Base-by-base conservation (phyloP, 2,329 filamentous ascomycete genomes). In the Colletotrichum sp. region DNA sequence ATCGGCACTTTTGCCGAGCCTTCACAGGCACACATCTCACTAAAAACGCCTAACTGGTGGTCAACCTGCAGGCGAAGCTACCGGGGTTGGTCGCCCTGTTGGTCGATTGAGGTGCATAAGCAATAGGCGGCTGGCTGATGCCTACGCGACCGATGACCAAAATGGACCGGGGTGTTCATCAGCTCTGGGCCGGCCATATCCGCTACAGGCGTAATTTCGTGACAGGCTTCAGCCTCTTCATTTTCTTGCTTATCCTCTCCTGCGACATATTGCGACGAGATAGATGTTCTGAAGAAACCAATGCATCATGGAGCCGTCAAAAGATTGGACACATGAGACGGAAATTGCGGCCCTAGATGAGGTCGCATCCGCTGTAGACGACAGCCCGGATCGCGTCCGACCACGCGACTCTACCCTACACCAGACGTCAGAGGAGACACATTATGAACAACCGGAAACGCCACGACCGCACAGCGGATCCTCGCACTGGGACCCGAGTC, bases 401-500 rank as follows among this genome's bases (percentile, higher is more conserved):
- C 55, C 36, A 12, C 57, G n/a, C 18, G 39, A 43, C n/a, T 55
- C 66, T 3, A 18, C 52, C 4, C 65, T 72, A 7, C 61, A 55
- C 21, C 43, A 55, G 24, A 36, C 65, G 3, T 71, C 71, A 5
- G 71, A 67, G 6, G 65, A 74, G 18, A 67, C 71, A 12, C 59
- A 67, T 12, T 52, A 57, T 24, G 43, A 43, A 8, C 55, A 21
- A 7, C 48, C 28, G 12, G 60, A 34, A 4, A 34, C 32, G 3
- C 26, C 59, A 10, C 32, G 43, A 1, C 36, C 13, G 16, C 14
- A 63, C 7, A 65, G 71, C 18, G 5, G 26, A 6, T 32, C 39
- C 3, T 67, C 68, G 2, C 81, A 82, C 69, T 81, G 79, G 80
- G 79, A 83, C 32, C 79, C 81, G 2, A 82, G 82, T 21, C 83